Evolutionary conservation across 495 filamentous ascomycete genomes (phyloP).

Genomic region (Margaritispora aquatica): DNA sequence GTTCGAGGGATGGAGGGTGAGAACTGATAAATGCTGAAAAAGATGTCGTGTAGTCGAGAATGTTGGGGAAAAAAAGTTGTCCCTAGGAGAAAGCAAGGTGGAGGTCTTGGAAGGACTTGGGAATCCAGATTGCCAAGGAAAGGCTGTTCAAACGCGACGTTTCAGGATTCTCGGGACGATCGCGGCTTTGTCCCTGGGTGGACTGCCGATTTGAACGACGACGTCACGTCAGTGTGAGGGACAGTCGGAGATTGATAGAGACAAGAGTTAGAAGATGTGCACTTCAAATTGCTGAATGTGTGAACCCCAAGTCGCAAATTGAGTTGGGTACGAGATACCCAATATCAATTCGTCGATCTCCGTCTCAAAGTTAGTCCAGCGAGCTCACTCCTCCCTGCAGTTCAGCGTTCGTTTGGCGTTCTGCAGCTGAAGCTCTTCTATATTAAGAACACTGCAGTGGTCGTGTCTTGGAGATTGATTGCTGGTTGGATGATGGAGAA

Average conservation of each 20-base stretch:
- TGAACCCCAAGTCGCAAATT: no score
- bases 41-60: neutral
- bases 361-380: no score
- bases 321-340: no score
- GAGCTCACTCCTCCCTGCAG: no score
- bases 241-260: neutral
- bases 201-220: neutral
- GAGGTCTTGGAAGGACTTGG: neutral
- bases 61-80: slow-evolving; percentile 1
- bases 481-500: neutral
- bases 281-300: no score
- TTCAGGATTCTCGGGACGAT: neutral
- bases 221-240: neutral
- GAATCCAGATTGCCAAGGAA: slow-evolving; percentile 8
- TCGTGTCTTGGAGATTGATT: neutral
- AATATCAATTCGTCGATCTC: no score
- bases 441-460: neutral
- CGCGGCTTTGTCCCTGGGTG: neutral
- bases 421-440: neutral
- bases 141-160: slow-evolving; percentile 13
- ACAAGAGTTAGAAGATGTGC: no score
- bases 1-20: neutral
- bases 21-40: neutral
- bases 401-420: no score
- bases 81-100: slow-evolving; percentile 1